These are phyloP conservation scores for Piper betle DNA, from an alignment of 164 flowering plant genomes.

Conservation along the genomic window DNA sequence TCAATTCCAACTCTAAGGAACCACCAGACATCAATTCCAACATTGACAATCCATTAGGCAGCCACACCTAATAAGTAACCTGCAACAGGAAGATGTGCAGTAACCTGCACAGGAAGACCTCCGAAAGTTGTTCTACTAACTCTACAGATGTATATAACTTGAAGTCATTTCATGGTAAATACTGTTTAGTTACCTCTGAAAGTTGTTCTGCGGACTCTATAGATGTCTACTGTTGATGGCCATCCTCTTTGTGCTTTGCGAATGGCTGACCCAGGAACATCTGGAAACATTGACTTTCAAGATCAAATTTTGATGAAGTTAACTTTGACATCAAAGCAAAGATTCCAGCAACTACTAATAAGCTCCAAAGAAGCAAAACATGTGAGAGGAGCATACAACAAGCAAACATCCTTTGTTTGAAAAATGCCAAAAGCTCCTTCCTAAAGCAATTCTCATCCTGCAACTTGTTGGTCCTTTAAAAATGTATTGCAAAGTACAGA, in stretches of 20 bases:
- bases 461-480: too few relatives aligned
- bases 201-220: slow-evolving; percentile 60
- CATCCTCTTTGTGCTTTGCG: slow-evolving; percentile 68
- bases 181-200: slow-evolving; percentile 48
- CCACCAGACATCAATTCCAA: too few relatives aligned
- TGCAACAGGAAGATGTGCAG: slow-evolving; percentile 19
- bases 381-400: too few relatives aligned
- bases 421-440: too few relatives aligned
- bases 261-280: slow-evolving; percentile 71
- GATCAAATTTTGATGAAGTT: neutral
- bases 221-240: slow-evolving; percentile 42
- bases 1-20: too few relatives aligned
- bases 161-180: neutral
- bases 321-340: neutral
- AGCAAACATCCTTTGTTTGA: too few relatives aligned
- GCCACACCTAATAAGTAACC: slow-evolving; percentile 71
- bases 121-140: slow-evolving; percentile 74
- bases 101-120: too few relatives aligned
- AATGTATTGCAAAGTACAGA: too few relatives aligned
- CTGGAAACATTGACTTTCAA: slow-evolving; percentile 23
- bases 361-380: neutral
- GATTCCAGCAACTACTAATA: neutral
- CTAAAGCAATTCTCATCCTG: too few relatives aligned
- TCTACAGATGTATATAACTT: slow-evolving; percentile 29
- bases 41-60: slow-evolving; percentile 84